Base-by-base conservation (phyloP, 306 rosid species). In the Fragaria ananassa region DNA sequence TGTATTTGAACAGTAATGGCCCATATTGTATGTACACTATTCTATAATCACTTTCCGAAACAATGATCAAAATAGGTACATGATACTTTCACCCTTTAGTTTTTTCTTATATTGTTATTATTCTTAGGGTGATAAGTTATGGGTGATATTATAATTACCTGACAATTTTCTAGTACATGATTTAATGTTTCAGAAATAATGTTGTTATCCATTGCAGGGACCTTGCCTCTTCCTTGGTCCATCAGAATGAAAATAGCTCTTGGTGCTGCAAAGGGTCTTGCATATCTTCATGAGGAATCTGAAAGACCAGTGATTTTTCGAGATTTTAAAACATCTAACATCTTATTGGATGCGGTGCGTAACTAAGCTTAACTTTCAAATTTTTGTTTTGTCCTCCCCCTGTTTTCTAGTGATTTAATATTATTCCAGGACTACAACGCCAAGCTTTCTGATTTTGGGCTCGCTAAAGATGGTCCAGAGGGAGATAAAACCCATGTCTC, bases 361-460 rank as follows among this genome's bases (percentile, higher is more conserved):
- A 74, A 56, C 13, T 41, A 2, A 25, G 42, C 49, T 67, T 31
- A 21, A 0, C 56, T 18, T 49, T 21, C 23, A 19, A 27, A 31
- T 44, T 50, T 47, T 58, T 39, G 49, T 6, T 72, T 78, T 67
- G 49, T 41, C 53, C 71, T 35, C 64, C 1, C 10, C 75, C 76
- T 37, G 25, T 68, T 75, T 45, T 57, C 57, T 57, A 37, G 77
- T 75, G 27, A 41, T 5, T 5, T 42, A 11, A 19, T 77, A 72
- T 45, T 49, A 58, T 81, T 78, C 44, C 80, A 89, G 97, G 85
- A 89, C 0, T 92, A 68, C 67, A 87, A 84, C 68, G 88, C 89
- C 54, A 92, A 85, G 70, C 97, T 92, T 69, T 88, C 87, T 14
- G 97, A 92, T 74, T 92, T 90, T 42, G 93, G 96, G 4, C 85